Evolutionary conservation across 257 asterid genomes (phyloP).

Genomic region (Ilex asprella): DNA sequence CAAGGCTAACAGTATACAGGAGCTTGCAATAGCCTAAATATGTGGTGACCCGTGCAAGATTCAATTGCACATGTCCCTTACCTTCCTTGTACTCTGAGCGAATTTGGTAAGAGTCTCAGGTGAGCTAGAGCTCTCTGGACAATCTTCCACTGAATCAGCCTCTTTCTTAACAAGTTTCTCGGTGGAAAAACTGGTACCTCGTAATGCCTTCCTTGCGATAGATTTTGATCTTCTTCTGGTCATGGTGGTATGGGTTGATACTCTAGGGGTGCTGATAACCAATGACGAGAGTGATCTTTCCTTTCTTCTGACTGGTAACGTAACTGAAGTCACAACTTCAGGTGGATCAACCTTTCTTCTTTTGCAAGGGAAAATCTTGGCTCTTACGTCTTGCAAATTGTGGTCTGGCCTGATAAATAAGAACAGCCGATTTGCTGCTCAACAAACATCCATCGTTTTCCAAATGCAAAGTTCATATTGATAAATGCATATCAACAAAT

Average conservation of each 20-base stretch:
- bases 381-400: constrained; percentile 46
- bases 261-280: constrained; percentile 54
- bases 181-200: constrained; percentile 26
- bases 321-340: constrained; percentile 31
- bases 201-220: constrained; percentile 24
- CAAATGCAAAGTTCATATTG: too few relatives aligned
- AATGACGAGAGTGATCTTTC: constrained; percentile 59
- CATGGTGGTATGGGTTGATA: constrained; percentile 38
- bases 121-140: constrained; percentile 71
- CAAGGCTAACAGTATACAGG: not conserved
- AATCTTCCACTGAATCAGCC: constrained; percentile 60
- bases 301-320: constrained; percentile 51
- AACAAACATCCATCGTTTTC: not conserved
- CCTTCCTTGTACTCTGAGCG: constrained; percentile 64
- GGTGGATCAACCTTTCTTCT: constrained; percentile 34
- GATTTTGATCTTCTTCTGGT: constrained; percentile 53
- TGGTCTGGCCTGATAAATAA: constrained; percentile 46
- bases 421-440: constrained; percentile 6
- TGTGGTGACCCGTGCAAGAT: not conserved
- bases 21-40: constrained; percentile 4
- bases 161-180: constrained; percentile 75
- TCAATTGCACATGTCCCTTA: not conserved
- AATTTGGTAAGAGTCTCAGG: constrained; percentile 56
- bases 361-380: constrained; percentile 53
- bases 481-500: not conserved